Percentiles rank a stretch among this genome's conserved stretches.
Conservation (phyloP, 345 rosid species). For the Carallia brachiata region DNA sequence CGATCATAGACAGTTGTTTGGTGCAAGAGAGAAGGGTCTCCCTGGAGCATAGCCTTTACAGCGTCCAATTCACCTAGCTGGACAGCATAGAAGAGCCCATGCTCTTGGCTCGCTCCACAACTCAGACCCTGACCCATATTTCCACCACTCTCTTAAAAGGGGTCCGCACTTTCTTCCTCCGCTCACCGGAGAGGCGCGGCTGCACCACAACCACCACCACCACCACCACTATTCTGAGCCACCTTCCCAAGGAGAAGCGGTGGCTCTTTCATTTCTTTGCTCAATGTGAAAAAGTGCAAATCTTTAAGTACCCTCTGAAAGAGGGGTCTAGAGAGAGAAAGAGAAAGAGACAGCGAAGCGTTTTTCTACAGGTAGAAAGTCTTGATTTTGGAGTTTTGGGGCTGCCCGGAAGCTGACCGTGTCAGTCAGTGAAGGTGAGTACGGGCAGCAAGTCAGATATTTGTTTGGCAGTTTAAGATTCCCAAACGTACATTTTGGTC, state of each 20-base stretch:
- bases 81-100: slow-evolving; percentile 63
- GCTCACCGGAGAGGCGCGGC: slow-evolving; percentile 19
- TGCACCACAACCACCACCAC: neutral
- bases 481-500: slow-evolving; percentile 8
- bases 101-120: slow-evolving; percentile 63
- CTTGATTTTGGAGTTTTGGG: slow-evolving; percentile 35
- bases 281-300: neutral
- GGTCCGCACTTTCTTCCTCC: slow-evolving; percentile 13
- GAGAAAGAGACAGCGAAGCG: too few relatives aligned
- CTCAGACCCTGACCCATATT: slow-evolving; percentile 92
- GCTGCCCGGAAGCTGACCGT: slow-evolving; percentile 44
- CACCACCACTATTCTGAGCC: slow-evolving; percentile 9
- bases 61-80: slow-evolving; percentile 63
- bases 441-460: slow-evolving; percentile 30
- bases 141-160: neutral
- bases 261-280: slow-evolving; percentile 7
- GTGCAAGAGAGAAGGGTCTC: slow-evolving; percentile 52
- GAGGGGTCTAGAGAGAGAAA: neutral
- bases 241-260: slow-evolving; percentile 26
- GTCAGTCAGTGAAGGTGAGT: neutral
- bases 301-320: slow-evolving; percentile 15
- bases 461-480: slow-evolving; percentile 30
- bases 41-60: slow-evolving; percentile 43
- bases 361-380: slow-evolving; percentile 17
- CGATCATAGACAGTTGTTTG: slow-evolving; percentile 71